Conservation (phyloP, 73 alveolate species). For the Breviolum minutum region DNA sequence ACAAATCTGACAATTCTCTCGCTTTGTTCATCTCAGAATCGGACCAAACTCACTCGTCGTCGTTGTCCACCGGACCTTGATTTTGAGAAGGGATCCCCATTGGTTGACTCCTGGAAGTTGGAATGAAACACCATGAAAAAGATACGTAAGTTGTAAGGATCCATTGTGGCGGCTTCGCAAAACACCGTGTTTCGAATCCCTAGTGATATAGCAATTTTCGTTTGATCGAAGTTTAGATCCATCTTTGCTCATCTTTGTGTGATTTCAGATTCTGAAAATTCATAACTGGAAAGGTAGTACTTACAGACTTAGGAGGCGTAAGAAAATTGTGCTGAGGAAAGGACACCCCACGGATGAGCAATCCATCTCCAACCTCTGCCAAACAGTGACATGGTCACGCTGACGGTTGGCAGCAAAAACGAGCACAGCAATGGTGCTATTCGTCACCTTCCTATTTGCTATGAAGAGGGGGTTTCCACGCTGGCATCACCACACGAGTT, state of each 20-base stretch:
- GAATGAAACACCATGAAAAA: neutral
- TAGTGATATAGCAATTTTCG: no score
- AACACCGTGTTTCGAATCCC: no score
- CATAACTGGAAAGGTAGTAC: no score
- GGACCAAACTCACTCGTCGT: slow-evolving; percentile 62
- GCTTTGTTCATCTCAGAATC: neutral
- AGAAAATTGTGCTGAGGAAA: neutral
- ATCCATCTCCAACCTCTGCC: slow-evolving; percentile 70
- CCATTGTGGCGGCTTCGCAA: no score
- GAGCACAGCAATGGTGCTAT: neutral
- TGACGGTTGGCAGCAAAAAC: neutral
- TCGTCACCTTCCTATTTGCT: no score
- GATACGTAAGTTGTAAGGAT: no score
- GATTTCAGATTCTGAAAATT: no score
- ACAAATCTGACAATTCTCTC: neutral
- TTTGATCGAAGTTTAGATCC: no score
- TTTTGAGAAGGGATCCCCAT: neutral
- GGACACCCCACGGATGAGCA: slow-evolving; percentile 62
- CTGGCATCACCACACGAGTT: no score
- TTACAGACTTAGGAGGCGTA: no score
- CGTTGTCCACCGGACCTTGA: slow-evolving; percentile 86
- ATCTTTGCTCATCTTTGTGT: no score
- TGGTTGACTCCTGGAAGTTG: neutral
- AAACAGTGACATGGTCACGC: neutral
- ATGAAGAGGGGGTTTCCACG: no score